Evolutionary conservation across 257 asterid species (phyloP), one percentile per base, ranked within the genome.

Genomic region (Solanum virginianum): DNA sequence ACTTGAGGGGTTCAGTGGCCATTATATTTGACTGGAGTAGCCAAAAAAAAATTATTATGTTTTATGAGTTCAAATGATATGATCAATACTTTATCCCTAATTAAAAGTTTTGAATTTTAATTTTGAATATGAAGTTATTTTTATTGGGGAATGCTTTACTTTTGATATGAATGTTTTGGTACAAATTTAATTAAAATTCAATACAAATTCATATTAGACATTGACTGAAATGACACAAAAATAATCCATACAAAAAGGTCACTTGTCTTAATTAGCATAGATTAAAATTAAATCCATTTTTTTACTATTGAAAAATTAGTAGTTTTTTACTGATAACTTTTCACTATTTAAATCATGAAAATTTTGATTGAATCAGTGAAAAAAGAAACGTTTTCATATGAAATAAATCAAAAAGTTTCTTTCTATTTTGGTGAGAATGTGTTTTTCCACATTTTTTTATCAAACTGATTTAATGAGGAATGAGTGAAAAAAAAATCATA

Each of bases 391-490:
- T n/a, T n/a, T 59, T 59, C 14, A 20, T 20, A 59, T 0, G 2
- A 4, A 14, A 53, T 4, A 53, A 53, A 53, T 5, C 14, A 53
- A 5, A 6, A 59, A 59, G 65, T 59, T 59, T 1, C 10, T 24
- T 0, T 18, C 26, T 20, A 8, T 20, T 57, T 57, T 2, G 20
- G 3, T n/a, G 3, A 9, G 10, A 54, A 4, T 2, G 0, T 4
- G 3, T 59, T 59, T 59, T 10, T 3, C 3, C n/a, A 26, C 3
- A n/a, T n/a, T n/a, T 59, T n/a, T 1, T 0, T 6, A 20, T 20
- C 9, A 5, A 20, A 1, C 5, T n/a, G 7, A 1, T 59, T 59
- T 10, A 7, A 6, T 4, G 1, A 59, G 22, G n/a, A n/a, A 59
- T n/a, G 10, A 20, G 4, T 1, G 14, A 4, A 20, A 20, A 10